Percentiles rank a stretch among this genome's conserved stretches.
Conservation (phyloP, 2,329 filamentous ascomycete genomes). For the Byssothecium circinans region DNA sequence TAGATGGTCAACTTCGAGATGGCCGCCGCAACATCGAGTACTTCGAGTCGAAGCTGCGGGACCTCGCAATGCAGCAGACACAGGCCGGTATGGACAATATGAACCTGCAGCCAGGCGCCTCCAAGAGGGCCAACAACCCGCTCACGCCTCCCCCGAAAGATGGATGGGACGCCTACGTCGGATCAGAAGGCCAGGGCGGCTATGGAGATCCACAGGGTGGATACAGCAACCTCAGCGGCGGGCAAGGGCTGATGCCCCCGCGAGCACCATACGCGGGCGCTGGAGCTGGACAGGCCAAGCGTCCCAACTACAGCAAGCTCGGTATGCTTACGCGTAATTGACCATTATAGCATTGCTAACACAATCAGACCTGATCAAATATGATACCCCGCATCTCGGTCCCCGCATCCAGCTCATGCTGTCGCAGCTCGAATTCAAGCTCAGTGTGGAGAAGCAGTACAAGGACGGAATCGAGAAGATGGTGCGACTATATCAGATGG, state of each 20-base stretch:
- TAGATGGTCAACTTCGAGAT: conserved; percentile 93
- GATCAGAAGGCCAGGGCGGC: conserved; percentile 58
- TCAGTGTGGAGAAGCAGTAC: conserved; percentile 98
- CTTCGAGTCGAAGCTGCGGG: conserved; percentile 87
- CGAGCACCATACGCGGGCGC: conserved; percentile 77
- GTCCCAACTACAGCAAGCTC: conserved; percentile 91
- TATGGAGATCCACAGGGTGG: conserved; percentile 60
- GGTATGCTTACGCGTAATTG: conserved; percentile 58
- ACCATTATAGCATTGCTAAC: conserved; percentile 21
- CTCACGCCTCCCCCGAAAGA: conserved; percentile 73
- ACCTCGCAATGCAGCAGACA: conserved; percentile 80
- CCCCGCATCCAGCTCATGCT: conserved; percentile 99
- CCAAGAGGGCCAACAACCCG: conserved; percentile 42
- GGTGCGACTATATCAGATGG: conserved; percentile 96
- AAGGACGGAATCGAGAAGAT: conserved; percentile 99
- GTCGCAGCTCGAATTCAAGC: conserved; percentile 97
- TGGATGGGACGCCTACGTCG: conserved; percentile 51
- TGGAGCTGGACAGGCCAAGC: conserved; percentile 61
- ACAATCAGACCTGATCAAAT: conserved; percentile 87
- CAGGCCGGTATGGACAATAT: conserved; percentile 68
- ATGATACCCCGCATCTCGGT: conserved; percentile 91
- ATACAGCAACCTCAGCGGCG: conserved; percentile 64
- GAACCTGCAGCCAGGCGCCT: conserved; percentile 58
- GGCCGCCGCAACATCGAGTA: conserved; percentile 92
- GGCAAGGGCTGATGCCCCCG: conserved; percentile 76